These are phyloP conservation scores for Malus asiatica DNA, from an alignment of 306 rosid species.

Conservation along the genomic window DNA sequence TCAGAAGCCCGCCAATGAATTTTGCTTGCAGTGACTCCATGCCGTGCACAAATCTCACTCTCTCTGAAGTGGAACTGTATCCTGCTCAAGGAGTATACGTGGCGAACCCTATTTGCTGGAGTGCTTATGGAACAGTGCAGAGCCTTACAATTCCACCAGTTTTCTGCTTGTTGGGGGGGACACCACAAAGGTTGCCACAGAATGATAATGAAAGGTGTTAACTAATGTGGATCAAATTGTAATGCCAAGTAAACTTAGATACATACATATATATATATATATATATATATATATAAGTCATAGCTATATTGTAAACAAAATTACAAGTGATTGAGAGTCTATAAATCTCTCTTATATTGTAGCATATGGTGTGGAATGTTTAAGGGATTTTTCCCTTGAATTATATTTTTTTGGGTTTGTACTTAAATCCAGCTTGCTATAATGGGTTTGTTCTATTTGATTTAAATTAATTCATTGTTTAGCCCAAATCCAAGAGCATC, in stretches of 20 bases:
- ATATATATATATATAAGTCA: neutral
- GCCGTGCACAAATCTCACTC: constrained; percentile 49
- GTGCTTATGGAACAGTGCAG: constrained; percentile 42
- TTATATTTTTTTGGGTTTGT: neutral
- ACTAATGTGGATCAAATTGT: neutral
- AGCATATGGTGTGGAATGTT: neutral
- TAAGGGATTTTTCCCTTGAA: neutral
- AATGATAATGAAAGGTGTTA: constrained; percentile 18
- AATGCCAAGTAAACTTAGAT: neutral
- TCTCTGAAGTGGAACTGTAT: constrained; percentile 34
- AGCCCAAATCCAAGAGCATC: neutral
- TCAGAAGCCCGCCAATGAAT: constrained; percentile 38
- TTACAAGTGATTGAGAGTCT: neutral
- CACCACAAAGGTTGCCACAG: constrained; percentile 8
- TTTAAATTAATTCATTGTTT: neutral
- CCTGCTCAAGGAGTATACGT: constrained; percentile 26
- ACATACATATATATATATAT: neutral
- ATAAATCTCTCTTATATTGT: neutral
- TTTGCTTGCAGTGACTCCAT: constrained; percentile 49
- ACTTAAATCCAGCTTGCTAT: neutral
- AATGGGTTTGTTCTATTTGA: neutral
- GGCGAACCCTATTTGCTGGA: constrained; percentile 41
- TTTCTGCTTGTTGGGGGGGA: constrained; percentile 37
- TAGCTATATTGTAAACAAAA: neutral
- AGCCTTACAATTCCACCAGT: constrained; percentile 30